A percentile compares a stretch with the other conserved stretches of the same genome.
Conservation (phyloP, 768 basidiomycete species). For the Leccinum olivaceopallidum region DNA sequence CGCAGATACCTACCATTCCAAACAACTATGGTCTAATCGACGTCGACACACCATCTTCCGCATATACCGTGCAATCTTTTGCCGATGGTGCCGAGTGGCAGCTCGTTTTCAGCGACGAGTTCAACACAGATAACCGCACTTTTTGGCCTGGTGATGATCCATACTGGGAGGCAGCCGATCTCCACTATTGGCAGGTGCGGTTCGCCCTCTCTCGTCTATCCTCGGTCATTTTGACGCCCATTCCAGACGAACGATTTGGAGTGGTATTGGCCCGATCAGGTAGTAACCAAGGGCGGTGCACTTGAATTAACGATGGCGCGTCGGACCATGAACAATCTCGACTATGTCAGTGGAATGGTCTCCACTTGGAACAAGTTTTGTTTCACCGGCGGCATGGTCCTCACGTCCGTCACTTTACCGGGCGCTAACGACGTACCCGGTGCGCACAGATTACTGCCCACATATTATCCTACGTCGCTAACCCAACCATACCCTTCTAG, state of each 20-base stretch:
- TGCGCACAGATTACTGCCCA: slow-evolving; percentile 7
- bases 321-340: slow-evolving; percentile 66
- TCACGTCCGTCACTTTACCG: slow-evolving; percentile 67
- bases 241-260: slow-evolving; percentile 70
- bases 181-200: slow-evolving; percentile 73
- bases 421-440: slow-evolving; percentile 59
- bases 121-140: slow-evolving; percentile 73
- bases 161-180: slow-evolving; percentile 82
- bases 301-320: slow-evolving; percentile 73
- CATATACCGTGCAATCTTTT: slow-evolving; percentile 54
- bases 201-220: not conserved
- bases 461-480: not conserved
- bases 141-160: slow-evolving; percentile 86
- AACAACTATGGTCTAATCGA: slow-evolving; percentile 79
- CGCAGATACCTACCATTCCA: slow-evolving; percentile 53
- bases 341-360: slow-evolving; percentile 74
- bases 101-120: slow-evolving; percentile 89
- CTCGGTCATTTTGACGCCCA: slow-evolving; percentile 1
- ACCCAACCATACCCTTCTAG: slow-evolving; percentile 26
- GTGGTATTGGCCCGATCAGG: slow-evolving; percentile 85
- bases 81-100: slow-evolving; percentile 53
- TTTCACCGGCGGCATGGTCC: slow-evolving; percentile 85
- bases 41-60: slow-evolving; percentile 64
- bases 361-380: slow-evolving; percentile 89
- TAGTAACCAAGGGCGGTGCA: slow-evolving; percentile 71